Evolutionary conservation across 1,284 basidiomycete genomes (phyloP).

Genomic region (Cutaneotrichosporon cutaneum): DNA sequence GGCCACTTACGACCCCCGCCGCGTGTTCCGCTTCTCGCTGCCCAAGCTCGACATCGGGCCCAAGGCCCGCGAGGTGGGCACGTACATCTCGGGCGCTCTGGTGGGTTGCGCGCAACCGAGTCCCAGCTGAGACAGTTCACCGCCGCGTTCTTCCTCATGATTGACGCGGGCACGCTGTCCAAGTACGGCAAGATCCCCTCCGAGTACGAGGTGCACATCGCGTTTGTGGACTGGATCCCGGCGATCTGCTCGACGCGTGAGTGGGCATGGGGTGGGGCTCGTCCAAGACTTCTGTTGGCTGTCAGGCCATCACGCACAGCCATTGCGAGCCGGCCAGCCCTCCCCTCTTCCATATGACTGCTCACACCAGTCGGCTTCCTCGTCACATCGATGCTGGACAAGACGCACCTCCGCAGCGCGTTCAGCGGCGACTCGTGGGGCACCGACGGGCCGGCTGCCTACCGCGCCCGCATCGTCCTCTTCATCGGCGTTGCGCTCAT

Average conservation of each 20-base stretch:
- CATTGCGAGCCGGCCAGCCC: not conserved
- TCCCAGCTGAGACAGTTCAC: constrained; percentile 65
- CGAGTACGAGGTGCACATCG: constrained; percentile 66
- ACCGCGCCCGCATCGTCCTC: constrained; percentile 82
- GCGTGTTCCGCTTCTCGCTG: constrained; percentile 65
- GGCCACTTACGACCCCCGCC: constrained; percentile 79
- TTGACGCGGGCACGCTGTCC: constrained; percentile 89
- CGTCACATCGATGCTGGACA: constrained; percentile 91
- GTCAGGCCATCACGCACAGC: not conserved
- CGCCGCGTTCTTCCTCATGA: constrained; percentile 90
- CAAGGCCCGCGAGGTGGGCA: constrained; percentile 68
- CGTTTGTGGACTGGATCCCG: constrained; percentile 92
- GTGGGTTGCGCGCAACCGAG: constrained; percentile 58
- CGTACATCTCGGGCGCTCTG: constrained; percentile 86
- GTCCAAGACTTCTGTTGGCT: not conserved
- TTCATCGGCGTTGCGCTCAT: constrained; percentile 96
- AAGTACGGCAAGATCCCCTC: constrained; percentile 66
- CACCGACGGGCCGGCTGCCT: constrained; percentile 72
- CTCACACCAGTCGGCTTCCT: constrained; percentile 72
- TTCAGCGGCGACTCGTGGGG: constrained; percentile 62
- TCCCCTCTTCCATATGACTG: not conserved
- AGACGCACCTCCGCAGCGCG: constrained; percentile 80
- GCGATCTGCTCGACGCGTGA: constrained; percentile 80
- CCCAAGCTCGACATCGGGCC: constrained; percentile 53
- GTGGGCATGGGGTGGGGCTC: constrained; percentile 20